Conservation (phyloP, 129 eudicot genomes). For the Tanacetum coccineum region DNA sequence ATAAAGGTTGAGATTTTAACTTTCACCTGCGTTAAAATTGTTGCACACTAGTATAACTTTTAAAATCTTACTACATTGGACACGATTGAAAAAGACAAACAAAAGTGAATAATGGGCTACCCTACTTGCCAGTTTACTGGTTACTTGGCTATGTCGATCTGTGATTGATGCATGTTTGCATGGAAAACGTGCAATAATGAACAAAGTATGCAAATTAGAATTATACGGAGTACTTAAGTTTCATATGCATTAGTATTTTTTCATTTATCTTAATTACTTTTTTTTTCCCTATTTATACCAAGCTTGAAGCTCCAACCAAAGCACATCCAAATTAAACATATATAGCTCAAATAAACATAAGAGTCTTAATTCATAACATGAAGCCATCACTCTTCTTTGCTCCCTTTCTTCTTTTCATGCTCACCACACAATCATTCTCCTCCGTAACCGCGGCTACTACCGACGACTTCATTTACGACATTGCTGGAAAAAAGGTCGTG, state of each 20-base stretch:
- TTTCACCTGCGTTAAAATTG: too few species aligned
- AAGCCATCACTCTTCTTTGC: not conserved
- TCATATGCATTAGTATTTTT: too few species aligned
- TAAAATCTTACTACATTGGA: too few species aligned
- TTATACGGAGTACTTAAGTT: too few species aligned
- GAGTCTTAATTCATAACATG: not conserved
- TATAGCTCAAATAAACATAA: not conserved
- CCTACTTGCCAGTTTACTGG: too few species aligned
- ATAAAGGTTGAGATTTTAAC: too few species aligned
- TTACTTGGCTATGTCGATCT: not conserved
- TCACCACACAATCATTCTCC: slow-evolving; percentile 10
- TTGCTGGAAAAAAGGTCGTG: slow-evolving; percentile 12
- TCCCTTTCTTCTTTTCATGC: not conserved
- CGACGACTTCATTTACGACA: slow-evolving; percentile 11
- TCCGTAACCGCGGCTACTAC: not conserved
- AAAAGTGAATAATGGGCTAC: too few species aligned
- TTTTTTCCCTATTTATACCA: not conserved
- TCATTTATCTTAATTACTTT: too few species aligned
- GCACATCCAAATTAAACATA: not conserved
- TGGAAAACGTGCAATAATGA: not conserved
- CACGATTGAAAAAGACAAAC: too few species aligned
- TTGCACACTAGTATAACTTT: too few species aligned
- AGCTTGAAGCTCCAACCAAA: not conserved
- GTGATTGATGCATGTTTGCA: not conserved
- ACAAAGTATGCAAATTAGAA: not conserved